Evolutionary conservation across 2,329 filamentous ascomycete genomes (phyloP).

Genomic region (Paecilomyces dactylethromorphus): DNA sequence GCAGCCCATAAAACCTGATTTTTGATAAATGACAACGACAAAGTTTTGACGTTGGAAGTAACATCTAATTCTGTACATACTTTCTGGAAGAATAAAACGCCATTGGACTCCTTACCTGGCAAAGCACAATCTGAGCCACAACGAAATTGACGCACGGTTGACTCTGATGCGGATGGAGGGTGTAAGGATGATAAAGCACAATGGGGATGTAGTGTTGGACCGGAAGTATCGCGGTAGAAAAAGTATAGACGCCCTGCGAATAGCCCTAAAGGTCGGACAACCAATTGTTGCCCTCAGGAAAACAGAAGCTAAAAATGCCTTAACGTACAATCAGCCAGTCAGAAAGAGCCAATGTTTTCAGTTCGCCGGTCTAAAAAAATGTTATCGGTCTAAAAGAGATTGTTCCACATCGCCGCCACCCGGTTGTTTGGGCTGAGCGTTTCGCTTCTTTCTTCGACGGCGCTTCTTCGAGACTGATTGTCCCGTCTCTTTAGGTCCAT

Average conservation of each 20-base stretch:
- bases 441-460: slow-evolving; percentile 20
- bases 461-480: slow-evolving; percentile 15
- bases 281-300: neutral
- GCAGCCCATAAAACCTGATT: neutral
- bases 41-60: neutral
- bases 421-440: slow-evolving; percentile 7
- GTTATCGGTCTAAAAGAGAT: slow-evolving; percentile 12
- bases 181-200: neutral
- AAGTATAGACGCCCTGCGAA: neutral
- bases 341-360: neutral
- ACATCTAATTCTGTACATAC: neutral
- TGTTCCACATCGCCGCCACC: slow-evolving; percentile 10
- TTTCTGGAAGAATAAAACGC: neutral
- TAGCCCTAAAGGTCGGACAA: neutral
- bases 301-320: neutral
- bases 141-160: neutral
- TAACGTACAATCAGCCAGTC: neutral
- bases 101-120: neutral
- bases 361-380: slow-evolving; percentile 9
- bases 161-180: neutral
- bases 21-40: neutral
- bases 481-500: slow-evolving; percentile 1
- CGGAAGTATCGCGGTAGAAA: neutral
- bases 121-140: neutral
- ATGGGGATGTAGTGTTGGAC: neutral